Conservation (phyloP, 2,329 filamentous ascomycete genomes). For the Apiospora hydei region DNA sequence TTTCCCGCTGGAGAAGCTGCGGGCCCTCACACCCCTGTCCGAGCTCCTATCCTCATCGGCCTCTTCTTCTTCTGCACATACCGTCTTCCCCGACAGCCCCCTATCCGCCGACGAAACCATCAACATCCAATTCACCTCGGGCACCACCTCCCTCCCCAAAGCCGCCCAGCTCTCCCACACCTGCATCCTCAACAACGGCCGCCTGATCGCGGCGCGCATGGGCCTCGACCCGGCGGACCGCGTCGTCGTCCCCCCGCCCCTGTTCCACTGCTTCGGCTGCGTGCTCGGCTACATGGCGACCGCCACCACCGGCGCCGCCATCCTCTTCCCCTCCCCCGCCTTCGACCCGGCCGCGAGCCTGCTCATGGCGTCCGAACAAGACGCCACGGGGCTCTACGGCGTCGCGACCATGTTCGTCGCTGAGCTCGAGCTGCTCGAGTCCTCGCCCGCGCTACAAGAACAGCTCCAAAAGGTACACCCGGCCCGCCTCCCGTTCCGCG, state of each 20-base stretch:
- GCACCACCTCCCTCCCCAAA: conserved; percentile 91
- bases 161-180: conserved; percentile 87
- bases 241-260: conserved; percentile 83
- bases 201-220: conserved; percentile 86
- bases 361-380: conserved; percentile 58
- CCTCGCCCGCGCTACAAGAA: conserved; percentile 35
- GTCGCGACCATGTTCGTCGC: conserved; percentile 96
- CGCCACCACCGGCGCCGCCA: conserved; percentile 77
- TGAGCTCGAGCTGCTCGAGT: conserved; percentile 78
- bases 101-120: conserved; percentile 73
- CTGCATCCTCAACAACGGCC: conserved; percentile 92
- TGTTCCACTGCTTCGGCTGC: conserved; percentile 91
- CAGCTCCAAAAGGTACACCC: conserved; percentile 34
- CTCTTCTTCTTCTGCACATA: conserved; percentile 30
- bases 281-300: conserved; percentile 97
- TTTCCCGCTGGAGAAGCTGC: conserved; percentile 52
- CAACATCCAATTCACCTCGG: conserved; percentile 97
- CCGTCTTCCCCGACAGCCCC: conserved; percentile 52
- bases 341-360: conserved; percentile 83
- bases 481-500: conserved; percentile 37
- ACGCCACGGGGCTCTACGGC: conserved; percentile 77
- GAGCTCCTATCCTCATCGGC: conserved; percentile 42
- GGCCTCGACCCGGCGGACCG: conserved; percentile 75
- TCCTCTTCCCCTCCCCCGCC: conserved; percentile 86
- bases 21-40: conserved; percentile 55